Conservation (phyloP, 768 basidiomycete species). For the Boletus sensibilis region DNA sequence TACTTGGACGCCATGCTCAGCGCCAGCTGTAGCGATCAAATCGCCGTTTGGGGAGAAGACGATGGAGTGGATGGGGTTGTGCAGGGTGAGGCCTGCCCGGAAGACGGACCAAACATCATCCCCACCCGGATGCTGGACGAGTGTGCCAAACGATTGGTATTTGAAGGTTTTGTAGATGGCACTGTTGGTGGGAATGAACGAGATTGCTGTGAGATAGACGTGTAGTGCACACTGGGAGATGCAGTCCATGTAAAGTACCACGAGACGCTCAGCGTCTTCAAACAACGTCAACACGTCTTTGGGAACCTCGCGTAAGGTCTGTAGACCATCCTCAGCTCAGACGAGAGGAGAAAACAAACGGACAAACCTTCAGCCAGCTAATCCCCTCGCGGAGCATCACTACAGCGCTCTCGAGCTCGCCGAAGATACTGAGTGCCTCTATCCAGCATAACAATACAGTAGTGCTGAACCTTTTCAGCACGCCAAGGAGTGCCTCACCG, state of each 20-base stretch:
- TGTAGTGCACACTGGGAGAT: constrained; percentile 24
- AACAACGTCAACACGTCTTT: constrained; percentile 6
- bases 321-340: background rate
- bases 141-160: constrained; percentile 2
- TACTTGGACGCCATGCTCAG: constrained; percentile 19
- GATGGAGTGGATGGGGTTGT: constrained; percentile 12
- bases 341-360: background rate
- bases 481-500: constrained; percentile 8
- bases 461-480: constrained; percentile 11
- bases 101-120: background rate
- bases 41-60: constrained; percentile 12
- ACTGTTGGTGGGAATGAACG: background rate
- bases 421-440: constrained; percentile 19
- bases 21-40: constrained; percentile 17
- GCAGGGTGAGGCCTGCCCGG: constrained; percentile 1
- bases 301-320: constrained; percentile 11
- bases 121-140: background rate
- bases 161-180: constrained; percentile 9
- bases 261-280: constrained; percentile 19
- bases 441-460: constrained; percentile 18
- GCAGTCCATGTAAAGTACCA: constrained; percentile 19
- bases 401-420: constrained; percentile 15
- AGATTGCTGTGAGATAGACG: constrained; percentile 13
- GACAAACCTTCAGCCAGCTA: constrained; percentile 18
- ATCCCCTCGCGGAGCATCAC: constrained; percentile 14